Conservation (phyloP, 495 filamentous ascomycete species). For the Tuber magnatum region DNA sequence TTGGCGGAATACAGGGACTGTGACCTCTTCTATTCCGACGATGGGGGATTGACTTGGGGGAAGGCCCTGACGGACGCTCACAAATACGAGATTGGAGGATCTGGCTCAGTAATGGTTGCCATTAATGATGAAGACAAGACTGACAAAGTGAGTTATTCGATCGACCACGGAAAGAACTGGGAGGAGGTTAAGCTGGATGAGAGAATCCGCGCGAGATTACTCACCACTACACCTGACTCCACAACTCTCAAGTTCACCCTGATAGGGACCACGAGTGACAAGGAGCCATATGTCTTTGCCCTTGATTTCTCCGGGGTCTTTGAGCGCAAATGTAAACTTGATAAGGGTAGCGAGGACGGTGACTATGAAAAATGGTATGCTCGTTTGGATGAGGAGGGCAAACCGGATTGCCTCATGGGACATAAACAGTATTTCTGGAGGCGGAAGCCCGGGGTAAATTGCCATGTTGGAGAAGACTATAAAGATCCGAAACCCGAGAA, state of each 20-base stretch:
- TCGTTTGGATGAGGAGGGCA: constrained; percentile 66
- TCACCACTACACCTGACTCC: constrained; percentile 84
- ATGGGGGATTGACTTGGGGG: constrained; percentile 80
- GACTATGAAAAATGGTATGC: constrained; percentile 88
- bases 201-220: constrained; percentile 54
- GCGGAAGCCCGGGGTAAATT: constrained; percentile 75
- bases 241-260: constrained; percentile 84
- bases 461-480: constrained; percentile 81
- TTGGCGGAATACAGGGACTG: constrained; percentile 60
- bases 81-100: constrained; percentile 90
- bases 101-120: constrained; percentile 79
- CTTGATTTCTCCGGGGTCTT: constrained; percentile 79
- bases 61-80: constrained; percentile 69
- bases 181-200: constrained; percentile 55
- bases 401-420: constrained; percentile 88
- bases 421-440: constrained; percentile 76
- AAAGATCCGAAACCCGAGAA: constrained; percentile 59
- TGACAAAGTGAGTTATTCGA: constrained; percentile 66
- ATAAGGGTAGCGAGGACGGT: constrained; percentile 36
- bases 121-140: constrained; percentile 59
- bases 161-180: constrained; percentile 84
- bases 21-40: constrained; percentile 78
- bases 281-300: constrained; percentile 53
- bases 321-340: constrained; percentile 67
- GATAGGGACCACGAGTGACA: constrained; percentile 50